Evolutionary conservation across 2,329 filamentous ascomycete species (phyloP), one percentile per base, ranked within the genome.

Genomic region (Chalara sp.): DNA sequence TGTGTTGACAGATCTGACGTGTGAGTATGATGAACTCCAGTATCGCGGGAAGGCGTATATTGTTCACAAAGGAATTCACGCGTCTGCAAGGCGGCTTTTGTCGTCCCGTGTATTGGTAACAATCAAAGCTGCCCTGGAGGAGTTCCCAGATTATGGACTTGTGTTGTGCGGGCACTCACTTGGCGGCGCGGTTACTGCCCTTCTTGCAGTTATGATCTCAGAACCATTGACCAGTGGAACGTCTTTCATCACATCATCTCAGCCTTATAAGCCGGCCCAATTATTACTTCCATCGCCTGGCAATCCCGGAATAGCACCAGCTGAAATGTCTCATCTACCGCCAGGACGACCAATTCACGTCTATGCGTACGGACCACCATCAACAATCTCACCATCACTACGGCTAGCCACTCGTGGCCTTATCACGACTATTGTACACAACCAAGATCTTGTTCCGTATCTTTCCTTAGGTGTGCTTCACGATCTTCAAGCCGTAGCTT

Each of bases 281-380:
- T 11, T 86, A 11, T 83, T 89, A 74, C 76, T 89, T 32, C 79
- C 85, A 0, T 81, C 86, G 55, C 33, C 30, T 21, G 30, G 31
- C 6, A 44, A 53, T 21, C 32, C 71, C 2, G 50, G 53, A 12
- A 53, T 46, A 6, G 47, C 54, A 28, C 47, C 51, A 7, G 46
- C 48, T 31, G 43, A 63, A 11, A 67, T 70, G 13, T 66, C 81
- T 32, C 75, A 72, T 13, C 73, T 90, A 0, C 87, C 87, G 0
- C 60, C 83, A 0, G 81, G 83, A 12, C 78, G 87, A 0, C 83
- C 84, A 3, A 85, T 90, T 21, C 87, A 91, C 59, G 87, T 89
- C 10, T 91, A 88, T 63, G 84, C 87, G 6, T 91, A 89, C 63
- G 87, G 87, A 0, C 83, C 86, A 1, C 86, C 86, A 0, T 80